Percentiles rank a stretch among this genome's conserved stretches.
These are phyloP conservation scores for Astrothelium subdiscretum DNA, from an alignment of 495 filamentous ascomycete genomes.

Conservation along the genomic window DNA sequence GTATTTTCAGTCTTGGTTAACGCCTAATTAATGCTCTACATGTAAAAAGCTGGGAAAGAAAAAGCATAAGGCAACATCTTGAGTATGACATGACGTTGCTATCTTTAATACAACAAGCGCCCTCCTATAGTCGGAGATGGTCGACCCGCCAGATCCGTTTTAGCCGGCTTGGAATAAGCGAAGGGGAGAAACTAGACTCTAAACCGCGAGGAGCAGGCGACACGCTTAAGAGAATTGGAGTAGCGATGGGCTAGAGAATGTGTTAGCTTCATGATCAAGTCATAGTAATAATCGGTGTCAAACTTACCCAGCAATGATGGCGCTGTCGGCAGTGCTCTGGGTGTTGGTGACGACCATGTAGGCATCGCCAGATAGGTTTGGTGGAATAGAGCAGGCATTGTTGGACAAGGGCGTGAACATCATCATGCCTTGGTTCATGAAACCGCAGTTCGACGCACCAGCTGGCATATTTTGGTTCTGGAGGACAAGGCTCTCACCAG, in stretches of 20 bases:
- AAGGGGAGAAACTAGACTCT: not conserved
- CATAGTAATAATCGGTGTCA: not conserved
- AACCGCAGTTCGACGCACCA: conserved; percentile 41
- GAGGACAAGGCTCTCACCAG: conserved; percentile 34
- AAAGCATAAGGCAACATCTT: not conserved
- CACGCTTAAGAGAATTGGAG: conserved; percentile 8
- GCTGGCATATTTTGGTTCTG: conserved; percentile 33
- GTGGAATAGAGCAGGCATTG: conserved; percentile 39
- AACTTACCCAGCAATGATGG: conserved; percentile 15
- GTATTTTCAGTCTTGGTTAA: not conserved
- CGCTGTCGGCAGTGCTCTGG: conserved; percentile 10
- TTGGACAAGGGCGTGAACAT: conserved; percentile 38
- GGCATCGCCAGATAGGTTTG: conserved; percentile 40
- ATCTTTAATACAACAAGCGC: conserved; percentile 1
- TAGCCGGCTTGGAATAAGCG: not conserved
- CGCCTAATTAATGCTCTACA: conserved; percentile 3
- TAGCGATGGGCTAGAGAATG: conserved; percentile 2
- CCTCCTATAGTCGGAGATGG: conserved; percentile 1
- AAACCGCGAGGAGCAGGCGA: not conserved
- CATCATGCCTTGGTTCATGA: conserved; percentile 44
- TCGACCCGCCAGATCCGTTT: not conserved
- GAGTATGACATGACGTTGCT: not conserved
- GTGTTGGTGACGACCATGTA: conserved; percentile 42
- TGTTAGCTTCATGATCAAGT: not conserved
- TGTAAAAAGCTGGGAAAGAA: not conserved